Evolutionary conservation across 805 yeast genomes (phyloP).

Genomic region (Saccharomyces mikatae): DNA sequence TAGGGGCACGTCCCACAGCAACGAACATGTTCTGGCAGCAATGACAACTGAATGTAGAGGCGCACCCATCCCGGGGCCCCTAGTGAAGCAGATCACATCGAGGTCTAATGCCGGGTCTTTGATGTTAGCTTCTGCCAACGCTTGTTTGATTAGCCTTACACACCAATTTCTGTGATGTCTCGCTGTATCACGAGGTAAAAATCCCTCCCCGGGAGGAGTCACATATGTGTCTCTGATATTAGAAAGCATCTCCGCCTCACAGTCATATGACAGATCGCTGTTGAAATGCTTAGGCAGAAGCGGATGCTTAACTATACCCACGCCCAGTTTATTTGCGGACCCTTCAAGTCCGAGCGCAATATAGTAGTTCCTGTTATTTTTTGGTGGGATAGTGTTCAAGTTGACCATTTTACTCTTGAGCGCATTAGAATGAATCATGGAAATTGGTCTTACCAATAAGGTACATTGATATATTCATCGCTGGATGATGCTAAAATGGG

Average conservation of each 20-base stretch:
- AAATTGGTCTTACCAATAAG: neutral
- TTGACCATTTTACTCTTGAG: slow-evolving; percentile 21
- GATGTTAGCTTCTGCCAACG: slow-evolving; percentile 56
- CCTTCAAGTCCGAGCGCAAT: slow-evolving; percentile 92
- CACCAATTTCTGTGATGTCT: slow-evolving; percentile 95
- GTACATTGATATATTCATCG: neutral
- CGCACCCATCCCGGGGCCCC: slow-evolving; percentile 99
- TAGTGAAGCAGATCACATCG: slow-evolving; percentile 86
- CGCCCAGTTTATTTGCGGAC: slow-evolving; percentile 92
- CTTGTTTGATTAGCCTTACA: slow-evolving; percentile 59
- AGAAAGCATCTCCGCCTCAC: slow-evolving; percentile 70
- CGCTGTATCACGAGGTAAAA: slow-evolving; percentile 92
- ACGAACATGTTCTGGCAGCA: slow-evolving; percentile 79
- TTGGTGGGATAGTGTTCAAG: slow-evolving; percentile 24
- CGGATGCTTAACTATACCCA: slow-evolving; percentile 78
- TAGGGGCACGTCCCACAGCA: slow-evolving; percentile 74
- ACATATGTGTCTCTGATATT: slow-evolving; percentile 91
- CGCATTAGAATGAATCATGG: neutral
- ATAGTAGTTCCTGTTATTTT: slow-evolving; percentile 35
- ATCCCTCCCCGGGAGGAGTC: slow-evolving; percentile 98
- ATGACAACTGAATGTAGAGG: slow-evolving; percentile 89
- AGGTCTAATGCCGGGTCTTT: slow-evolving; percentile 39
- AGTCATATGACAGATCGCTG: slow-evolving; percentile 48
- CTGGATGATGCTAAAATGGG: neutral
- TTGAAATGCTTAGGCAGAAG: slow-evolving; percentile 16